Base-by-base conservation (phyloP, 1,284 basidiomycete genomes). In the Cystobasidium slooffiae region DNA sequence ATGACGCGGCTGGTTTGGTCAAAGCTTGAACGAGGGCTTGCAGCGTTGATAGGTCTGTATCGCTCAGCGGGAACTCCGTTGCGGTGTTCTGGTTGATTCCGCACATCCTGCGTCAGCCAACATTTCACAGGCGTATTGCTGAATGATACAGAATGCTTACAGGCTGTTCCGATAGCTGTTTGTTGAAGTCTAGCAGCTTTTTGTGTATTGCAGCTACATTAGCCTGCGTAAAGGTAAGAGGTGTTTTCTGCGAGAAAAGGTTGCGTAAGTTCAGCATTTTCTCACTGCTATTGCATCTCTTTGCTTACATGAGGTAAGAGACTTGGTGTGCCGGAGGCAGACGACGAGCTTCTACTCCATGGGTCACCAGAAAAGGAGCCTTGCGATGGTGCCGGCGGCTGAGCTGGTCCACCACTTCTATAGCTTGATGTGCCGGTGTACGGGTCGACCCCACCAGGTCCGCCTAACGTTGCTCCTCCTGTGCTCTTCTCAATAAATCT, bases 401-500 rank as follows among this genome's bases (percentile, higher is more conserved):
- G 51, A 22, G 31, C 24, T 12, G 24, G 8, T 6, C 70, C 70
- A 43, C 59, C 39, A 41, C 85, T 83, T 75, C 86, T 85, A 82
- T 91, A 89, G 78, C 88, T 83, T 65, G 89, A 87, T 81, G 78
- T 80, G 86, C 93, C 94, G 73, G 97, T 99, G 83, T 89, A 99
- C 7, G 96, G 96, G 82, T 99, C 97, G 18, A 89, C 88, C 62
- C 88, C 87, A 72, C 84, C 85, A 59, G 82, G 82, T 16, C 85
- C 83, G 51, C 89, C 90, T 3, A 96, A 83, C 70, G 86, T 89
- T 7, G 92, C 88, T 1, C 91, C 92, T 14, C 86, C 83, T 0
- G 94, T 91, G 78, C 96, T 97, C 83, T 91, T 91, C 82, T 97
- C 91, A 75, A 99, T 98, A 82, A 98, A 99, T 61, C 87, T 85